A percentile compares a stretch with the other conserved stretches of the same genome.
These are phyloP conservation scores for Eucalyptus regnans DNA, from an alignment of 345 rosid species.

Conservation along the genomic window DNA sequence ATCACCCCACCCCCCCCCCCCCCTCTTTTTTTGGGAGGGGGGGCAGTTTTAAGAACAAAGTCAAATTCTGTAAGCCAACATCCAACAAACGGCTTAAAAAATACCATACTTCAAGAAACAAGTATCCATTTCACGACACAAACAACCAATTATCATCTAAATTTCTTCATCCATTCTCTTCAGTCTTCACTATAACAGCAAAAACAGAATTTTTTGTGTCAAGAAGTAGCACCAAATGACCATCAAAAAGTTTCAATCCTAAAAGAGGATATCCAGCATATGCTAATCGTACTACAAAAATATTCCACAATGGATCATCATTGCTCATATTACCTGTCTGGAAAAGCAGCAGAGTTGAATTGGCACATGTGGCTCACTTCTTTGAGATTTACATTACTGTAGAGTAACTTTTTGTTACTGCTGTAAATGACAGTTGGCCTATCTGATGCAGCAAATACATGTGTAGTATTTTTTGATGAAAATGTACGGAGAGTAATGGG, in stretches of 20 bases:
- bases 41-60: background rate
- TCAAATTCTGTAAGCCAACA: background rate
- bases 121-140: background rate
- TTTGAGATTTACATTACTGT: constrained; percentile 91
- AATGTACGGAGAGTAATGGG: constrained; percentile 96
- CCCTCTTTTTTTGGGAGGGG: too few relatives aligned
- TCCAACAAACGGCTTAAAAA: background rate
- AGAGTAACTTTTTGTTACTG: constrained; percentile 90
- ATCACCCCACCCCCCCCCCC: background rate
- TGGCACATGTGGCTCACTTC: constrained; percentile 98
- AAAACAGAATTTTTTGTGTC: background rate
- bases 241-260: background rate
- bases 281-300: background rate
- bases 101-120: background rate
- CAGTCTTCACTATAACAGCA: background rate
- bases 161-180: background rate
- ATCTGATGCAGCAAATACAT: constrained; percentile 95
- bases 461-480: constrained; percentile 81
- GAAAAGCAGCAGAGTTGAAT: constrained; percentile 93
- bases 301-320: background rate
- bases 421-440: constrained; percentile 96
- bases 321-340: constrained; percentile 51
- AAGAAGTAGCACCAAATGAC: background rate
- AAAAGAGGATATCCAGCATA: background rate
- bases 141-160: background rate